Evolutionary conservation across 2,329 filamentous ascomycete species (phyloP).

Genomic region (Cylindrodendrum hubeiense): DNA sequence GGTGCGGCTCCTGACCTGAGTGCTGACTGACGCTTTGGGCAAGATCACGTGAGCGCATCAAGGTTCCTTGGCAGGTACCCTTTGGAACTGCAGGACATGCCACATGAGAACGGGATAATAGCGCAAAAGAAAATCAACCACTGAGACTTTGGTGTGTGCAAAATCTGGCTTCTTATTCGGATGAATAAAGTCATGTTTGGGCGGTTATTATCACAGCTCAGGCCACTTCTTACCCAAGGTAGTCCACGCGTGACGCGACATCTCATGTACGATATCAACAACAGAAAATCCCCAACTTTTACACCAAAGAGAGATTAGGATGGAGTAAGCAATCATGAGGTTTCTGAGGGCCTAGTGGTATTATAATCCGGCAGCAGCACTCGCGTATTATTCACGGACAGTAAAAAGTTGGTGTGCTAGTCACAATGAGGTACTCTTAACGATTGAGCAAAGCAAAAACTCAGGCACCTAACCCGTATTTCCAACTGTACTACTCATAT

Average conservation of each 20-base stretch:
- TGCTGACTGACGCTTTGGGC: slow-evolving; percentile 30
- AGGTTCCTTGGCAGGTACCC: background rate
- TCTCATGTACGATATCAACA: background rate
- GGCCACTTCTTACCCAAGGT: background rate
- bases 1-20: slow-evolving; percentile 41
- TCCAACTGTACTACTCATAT: slow-evolving; percentile 35
- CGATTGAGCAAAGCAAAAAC: slow-evolving; percentile 12
- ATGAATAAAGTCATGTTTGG: background rate
- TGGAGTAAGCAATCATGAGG: too few relatives aligned
- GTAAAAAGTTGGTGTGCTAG: background rate
- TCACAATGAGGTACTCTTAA: background rate
- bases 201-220: background rate
- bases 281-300: background rate
- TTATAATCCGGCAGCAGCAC: background rate
- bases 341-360: background rate
- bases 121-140: background rate
- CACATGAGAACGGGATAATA: background rate
- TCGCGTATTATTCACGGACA: background rate
- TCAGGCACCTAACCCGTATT: slow-evolving; percentile 22
- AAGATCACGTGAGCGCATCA: slow-evolving; percentile 38
- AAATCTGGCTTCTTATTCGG: too few relatives aligned
- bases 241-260: background rate
- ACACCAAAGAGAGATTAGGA: background rate
- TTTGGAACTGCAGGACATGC: background rate
- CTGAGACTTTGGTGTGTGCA: background rate